Conservation (phyloP, 2,329 filamentous ascomycete genomes). For the Pleurostoma richardsiae region DNA sequence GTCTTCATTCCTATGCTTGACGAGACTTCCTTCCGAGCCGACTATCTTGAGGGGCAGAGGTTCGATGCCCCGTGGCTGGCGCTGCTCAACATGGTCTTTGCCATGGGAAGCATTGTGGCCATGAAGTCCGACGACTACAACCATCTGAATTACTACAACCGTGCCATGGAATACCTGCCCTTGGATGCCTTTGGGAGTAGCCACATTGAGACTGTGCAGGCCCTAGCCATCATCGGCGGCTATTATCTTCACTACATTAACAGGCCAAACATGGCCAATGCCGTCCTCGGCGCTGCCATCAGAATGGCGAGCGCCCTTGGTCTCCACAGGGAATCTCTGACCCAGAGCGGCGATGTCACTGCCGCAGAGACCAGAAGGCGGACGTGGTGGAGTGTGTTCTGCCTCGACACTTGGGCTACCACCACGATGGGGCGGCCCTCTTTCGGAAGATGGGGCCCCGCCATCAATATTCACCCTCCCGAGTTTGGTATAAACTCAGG, state of each 20-base stretch:
- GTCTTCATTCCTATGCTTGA: constrained; percentile 70
- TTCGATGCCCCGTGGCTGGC: constrained; percentile 67
- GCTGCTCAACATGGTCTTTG: constrained; percentile 71
- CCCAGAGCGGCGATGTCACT: constrained; percentile 37
- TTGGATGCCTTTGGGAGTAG: constrained; percentile 66
- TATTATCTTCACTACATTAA: constrained; percentile 77
- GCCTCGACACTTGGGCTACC: constrained; percentile 69
- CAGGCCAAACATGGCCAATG: constrained; percentile 71
- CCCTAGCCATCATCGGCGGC: constrained; percentile 65
- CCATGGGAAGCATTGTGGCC: constrained; percentile 67
- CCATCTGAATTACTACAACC: constrained; percentile 66
- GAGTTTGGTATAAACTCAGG: constrained; percentile 42
- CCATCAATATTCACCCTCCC: constrained; percentile 62
- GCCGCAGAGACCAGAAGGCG: constrained; percentile 58
- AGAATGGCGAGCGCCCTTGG: constrained; percentile 72
- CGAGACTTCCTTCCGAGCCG: constrained; percentile 63
- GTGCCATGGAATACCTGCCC: constrained; percentile 60
- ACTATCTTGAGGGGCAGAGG: constrained; percentile 56
- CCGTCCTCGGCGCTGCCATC: constrained; percentile 64
- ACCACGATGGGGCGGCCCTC: constrained; percentile 67
- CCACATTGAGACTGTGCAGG: constrained; percentile 69
- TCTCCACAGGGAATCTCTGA: constrained; percentile 58
- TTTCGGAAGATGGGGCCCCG: constrained; percentile 61
- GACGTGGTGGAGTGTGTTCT: constrained; percentile 73
- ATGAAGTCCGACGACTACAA: constrained; percentile 60